Percentiles rank a stretch among this genome's conserved stretches.
phyloP scores from a whole-genome alignment of 495 filamentous ascomycete species.

The Penicillium canariense region DNA sequence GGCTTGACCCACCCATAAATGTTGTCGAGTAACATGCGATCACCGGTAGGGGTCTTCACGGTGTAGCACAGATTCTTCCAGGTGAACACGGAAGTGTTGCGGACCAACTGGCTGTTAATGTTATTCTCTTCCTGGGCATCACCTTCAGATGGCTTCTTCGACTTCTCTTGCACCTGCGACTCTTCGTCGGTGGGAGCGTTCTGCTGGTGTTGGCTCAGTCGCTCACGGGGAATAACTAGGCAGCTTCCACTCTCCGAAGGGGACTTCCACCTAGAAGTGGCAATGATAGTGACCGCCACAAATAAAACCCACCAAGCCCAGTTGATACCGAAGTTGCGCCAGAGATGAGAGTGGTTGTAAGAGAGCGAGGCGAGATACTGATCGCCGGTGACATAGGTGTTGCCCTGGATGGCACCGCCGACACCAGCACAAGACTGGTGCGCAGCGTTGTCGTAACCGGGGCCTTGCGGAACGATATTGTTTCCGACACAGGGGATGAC shows the following conservation, averaged over 20 bases:
- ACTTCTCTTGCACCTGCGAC: constrained; percentile 26
- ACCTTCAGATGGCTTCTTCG: constrained; percentile 16
- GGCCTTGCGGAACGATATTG: constrained; percentile 45
- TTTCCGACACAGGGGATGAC: constrained; percentile 45
- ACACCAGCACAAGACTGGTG: constrained; percentile 55
- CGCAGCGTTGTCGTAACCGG: constrained; percentile 28
- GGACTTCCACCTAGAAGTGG: constrained; percentile 38
- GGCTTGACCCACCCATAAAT: constrained; percentile 91
- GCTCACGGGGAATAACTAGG: constrained; percentile 43
- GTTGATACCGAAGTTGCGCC: constrained; percentile 48
- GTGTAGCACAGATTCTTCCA: constrained; percentile 61
- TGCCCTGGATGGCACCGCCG: constrained; percentile 43
- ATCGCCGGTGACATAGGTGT: constrained; percentile 42
- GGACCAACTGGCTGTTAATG: constrained; percentile 30
- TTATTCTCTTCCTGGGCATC: constrained; percentile 8
- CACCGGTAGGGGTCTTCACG: constrained; percentile 43
- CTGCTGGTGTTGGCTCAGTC: constrained; percentile 21
- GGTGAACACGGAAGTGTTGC: constrained; percentile 56
- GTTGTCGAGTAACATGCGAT: constrained; percentile 61
- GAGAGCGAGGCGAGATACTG: constrained; percentile 49
- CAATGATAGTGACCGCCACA: constrained; percentile 35
- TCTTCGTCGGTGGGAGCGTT: constrained; percentile 29
- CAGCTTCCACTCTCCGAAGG: constrained; percentile 30
- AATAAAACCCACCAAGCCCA: constrained; percentile 47
- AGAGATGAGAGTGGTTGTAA: constrained; percentile 46